These are phyloP conservation scores for Chimonanthus salicifolius DNA, from an alignment of 164 flowering plant species.

Conservation along the genomic window DNA sequence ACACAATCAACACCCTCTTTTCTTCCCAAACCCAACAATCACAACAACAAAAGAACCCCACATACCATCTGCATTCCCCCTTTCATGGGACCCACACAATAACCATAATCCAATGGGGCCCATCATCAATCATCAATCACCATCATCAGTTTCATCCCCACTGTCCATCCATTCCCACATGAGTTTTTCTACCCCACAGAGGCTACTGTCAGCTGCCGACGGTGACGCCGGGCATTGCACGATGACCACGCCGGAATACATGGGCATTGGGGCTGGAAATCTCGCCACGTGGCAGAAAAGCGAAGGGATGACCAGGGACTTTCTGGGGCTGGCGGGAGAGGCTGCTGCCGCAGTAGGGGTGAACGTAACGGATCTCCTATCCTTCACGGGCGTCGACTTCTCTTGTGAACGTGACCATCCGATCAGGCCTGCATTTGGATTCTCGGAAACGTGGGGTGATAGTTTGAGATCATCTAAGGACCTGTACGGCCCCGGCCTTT, in stretches of 20 bases:
- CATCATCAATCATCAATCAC: slow-evolving; percentile 6
- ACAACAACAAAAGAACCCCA: not conserved
- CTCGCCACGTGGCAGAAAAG: slow-evolving; percentile 35
- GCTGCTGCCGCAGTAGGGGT: slow-evolving; percentile 17
- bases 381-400: slow-evolving; percentile 27
- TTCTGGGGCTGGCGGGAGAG: slow-evolving; percentile 51
- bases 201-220: not conserved
- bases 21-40: slow-evolving; percentile 16
- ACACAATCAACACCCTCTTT: not conserved
- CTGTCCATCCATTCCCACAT: slow-evolving; percentile 33
- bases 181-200: slow-evolving; percentile 16
- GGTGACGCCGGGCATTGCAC: not conserved
- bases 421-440: not conserved
- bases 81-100: slow-evolving; percentile 24
- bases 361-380: slow-evolving; percentile 24
- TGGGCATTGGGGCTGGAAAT: slow-evolving; percentile 13
- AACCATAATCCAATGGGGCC: not conserved
- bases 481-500: not conserved
- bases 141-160: not conserved
- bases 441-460: slow-evolving; percentile 3
- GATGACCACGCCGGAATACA: slow-evolving; percentile 14
- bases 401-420: slow-evolving; percentile 27
- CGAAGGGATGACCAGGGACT: slow-evolving; percentile 68
- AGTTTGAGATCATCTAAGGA: not conserved
- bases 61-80: not conserved